Evolutionary conservation across 345 rosid species (phyloP), one percentile per base, ranked within the genome.

Genomic region (Gossypium australe): DNA sequence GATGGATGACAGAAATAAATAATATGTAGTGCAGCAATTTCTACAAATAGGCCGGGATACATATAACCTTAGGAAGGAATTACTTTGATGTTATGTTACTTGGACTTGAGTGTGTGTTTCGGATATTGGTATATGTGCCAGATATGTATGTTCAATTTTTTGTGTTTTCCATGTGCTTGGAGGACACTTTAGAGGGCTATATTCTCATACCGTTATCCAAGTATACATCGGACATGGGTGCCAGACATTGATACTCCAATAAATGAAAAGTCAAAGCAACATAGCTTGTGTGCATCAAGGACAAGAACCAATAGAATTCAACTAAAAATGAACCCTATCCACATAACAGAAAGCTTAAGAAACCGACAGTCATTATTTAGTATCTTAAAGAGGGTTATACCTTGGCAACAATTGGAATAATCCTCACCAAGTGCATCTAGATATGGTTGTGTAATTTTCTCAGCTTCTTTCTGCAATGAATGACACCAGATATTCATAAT

Each of bases 361-460:
- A 48, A 51, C 45, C 1, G 16, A 58, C 20, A 51, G 58, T 45
- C 41, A 47, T 24, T 47, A 48, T 17, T 70, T n/a, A 27, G 17
- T 70, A 52, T 51, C 60, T 51, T 11, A 52, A 13, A 49, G 47
- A 51, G 45, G 60, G 60, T 25, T 80, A 79, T 82, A 92, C 98
- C 97, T 85, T 89, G 84, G 76, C 98, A 94, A 79, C 85, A 85
- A 75, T 84, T 77, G 22, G 95, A 87, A 80, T 87, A 91, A 11
- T 85, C 92, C 64, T 94, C 94, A 67, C 90, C 94, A 73, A 92
- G 94, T 79, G 93, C 91, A 86, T 92, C 92, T 60, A 91, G 80
- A 82, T 88, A 74, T 16, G 87, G 89, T 67, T 73, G 77, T 45
- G 95, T 85, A 71, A 87, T 81, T 82, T 82, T 80, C 83, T 85